Percentiles rank a stretch among this genome's conserved stretches.
Conservation (phyloP, 2,329 filamentous ascomycete genomes). For the Exophiala spinifera region DNA sequence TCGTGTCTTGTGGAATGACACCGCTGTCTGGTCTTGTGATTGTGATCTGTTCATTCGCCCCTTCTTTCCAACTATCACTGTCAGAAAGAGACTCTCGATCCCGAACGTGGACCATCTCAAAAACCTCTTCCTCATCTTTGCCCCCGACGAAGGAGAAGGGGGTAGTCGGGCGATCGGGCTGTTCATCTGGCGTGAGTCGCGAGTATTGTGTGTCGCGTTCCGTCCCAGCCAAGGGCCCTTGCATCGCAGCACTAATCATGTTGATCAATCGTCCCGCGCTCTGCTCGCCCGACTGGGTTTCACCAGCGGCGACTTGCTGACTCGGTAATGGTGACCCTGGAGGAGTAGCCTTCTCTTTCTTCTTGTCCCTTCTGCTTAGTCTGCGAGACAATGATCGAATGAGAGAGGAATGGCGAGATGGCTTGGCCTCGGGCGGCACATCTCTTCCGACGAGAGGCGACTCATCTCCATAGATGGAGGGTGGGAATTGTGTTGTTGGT, state of each 20-base stretch:
- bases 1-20: conserved; percentile 13
- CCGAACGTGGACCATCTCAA: conserved; percentile 27
- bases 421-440: conserved; percentile 11
- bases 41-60: conserved; percentile 1
- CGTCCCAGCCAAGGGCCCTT: conserved; percentile 10
- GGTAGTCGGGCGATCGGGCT: conserved; percentile 69
- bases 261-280: conserved; percentile 24
- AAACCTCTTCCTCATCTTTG: conserved; percentile 25
- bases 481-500: conserved; percentile 7
- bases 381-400: conserved; percentile 26
- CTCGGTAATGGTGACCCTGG: conserved; percentile 22
- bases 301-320: conserved; percentile 19
- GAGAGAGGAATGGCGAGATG: conserved; percentile 26
- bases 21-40: conserved; percentile 8
- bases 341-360: not conserved
- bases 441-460: conserved; percentile 19
- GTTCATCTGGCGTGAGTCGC: conserved; percentile 8
- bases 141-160: conserved; percentile 68
- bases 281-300: conserved; percentile 20
- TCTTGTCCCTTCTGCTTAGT: conserved; percentile 25
- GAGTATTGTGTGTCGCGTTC: conserved; percentile 20
- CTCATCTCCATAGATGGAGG: conserved; percentile 20
- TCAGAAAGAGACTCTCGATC: conserved; percentile 8
- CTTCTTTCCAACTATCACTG: conserved; percentile 17
- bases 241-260: conserved; percentile 27